Evolutionary conservation across 441 rosid species (phyloP).

Genomic region (Manihot esculenta): DNA sequence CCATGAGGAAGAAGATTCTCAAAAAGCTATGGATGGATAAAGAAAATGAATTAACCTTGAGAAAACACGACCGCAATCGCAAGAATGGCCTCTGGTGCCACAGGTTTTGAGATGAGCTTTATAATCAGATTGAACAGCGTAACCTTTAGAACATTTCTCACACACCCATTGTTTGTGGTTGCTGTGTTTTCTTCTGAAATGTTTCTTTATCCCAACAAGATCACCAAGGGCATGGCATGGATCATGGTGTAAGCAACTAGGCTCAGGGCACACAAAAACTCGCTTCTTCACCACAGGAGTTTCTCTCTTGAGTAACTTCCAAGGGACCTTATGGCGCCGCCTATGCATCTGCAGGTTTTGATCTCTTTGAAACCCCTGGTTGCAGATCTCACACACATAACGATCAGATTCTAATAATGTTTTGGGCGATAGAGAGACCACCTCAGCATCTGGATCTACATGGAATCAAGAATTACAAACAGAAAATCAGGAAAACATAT

Average conservation of each 20-base stretch:
- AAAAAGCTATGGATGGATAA: no score
- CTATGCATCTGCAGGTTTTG: slow-evolving; percentile 98
- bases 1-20: not conserved
- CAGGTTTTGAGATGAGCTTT: slow-evolving; percentile 98
- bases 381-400: slow-evolving; percentile 98
- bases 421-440: slow-evolving; percentile 85
- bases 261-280: slow-evolving; percentile 93
- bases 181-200: slow-evolving; percentile 86
- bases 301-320: slow-evolving; percentile 86
- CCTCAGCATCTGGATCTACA: slow-evolving; percentile 95
- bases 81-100: slow-evolving; percentile 95
- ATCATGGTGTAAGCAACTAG: slow-evolving; percentile 85
- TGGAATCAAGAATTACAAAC: not conserved
- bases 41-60: slow-evolving; percentile 47
- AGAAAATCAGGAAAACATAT: not conserved
- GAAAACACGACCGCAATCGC: slow-evolving; percentile 95
- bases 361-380: slow-evolving; percentile 94
- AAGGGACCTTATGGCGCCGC: slow-evolving; percentile 90
- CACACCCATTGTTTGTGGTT: slow-evolving; percentile 94
- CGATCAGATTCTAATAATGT: slow-evolving; percentile 89
- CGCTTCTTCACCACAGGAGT: slow-evolving; percentile 65
- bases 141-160: slow-evolving; percentile 82
- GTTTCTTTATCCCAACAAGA: slow-evolving; percentile 94
- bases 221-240: slow-evolving; percentile 95
- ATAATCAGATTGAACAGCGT: slow-evolving; percentile 96